Base-by-base conservation (phyloP, 805 yeast genomes). In the Kluyveromyces dobzhanskii region DNA sequence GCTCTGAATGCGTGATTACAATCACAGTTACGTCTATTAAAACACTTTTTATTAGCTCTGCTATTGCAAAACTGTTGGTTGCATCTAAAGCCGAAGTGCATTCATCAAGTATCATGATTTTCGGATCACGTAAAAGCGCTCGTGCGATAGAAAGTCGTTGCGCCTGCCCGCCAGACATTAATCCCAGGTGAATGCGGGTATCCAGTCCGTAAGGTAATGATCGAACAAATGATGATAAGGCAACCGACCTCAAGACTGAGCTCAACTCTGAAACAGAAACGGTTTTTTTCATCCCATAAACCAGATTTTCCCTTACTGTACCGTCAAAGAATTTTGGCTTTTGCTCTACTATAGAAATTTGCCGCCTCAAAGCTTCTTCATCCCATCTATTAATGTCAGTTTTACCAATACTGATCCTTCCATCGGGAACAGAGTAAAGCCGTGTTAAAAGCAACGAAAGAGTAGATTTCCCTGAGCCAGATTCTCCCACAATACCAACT, bases 401-500 rank as follows among this genome's bases (percentile, higher is more conserved):
- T 0, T 72, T 76, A 30, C 68, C 73, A 7, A 81, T 44, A 8
- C 53, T 49, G 2, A 81, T 60, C 0, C 61, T 38, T 0, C 75
- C 70, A 0, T 59, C 46, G 3, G 59, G 47, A 2, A 68, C 61
- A 1, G 55, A 56, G 43, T 76, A 76, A 1, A 88, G 57, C 36
- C 80, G 64, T 1, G 78, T 58, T 0, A 88, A 45, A 10, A 88
- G 48, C 1, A 70, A 64, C 0, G 76, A 60, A 1, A 90, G 44
- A 0, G 97, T 86, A 0, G 96, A 82, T 58, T 92, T 92, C 0
- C 99, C 99, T 11, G 81, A 72, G 0, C 99, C 99, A 2, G 97
- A 85, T 26, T 73, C 76, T 0, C 98, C 99, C 3, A 80, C 75
- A 1, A 92, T 58, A 0, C 85, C 92, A 16, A 82, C 65, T 0